phyloP scores from a whole-genome alignment of 257 asterid species.

The Perilla frutescens region DNA sequence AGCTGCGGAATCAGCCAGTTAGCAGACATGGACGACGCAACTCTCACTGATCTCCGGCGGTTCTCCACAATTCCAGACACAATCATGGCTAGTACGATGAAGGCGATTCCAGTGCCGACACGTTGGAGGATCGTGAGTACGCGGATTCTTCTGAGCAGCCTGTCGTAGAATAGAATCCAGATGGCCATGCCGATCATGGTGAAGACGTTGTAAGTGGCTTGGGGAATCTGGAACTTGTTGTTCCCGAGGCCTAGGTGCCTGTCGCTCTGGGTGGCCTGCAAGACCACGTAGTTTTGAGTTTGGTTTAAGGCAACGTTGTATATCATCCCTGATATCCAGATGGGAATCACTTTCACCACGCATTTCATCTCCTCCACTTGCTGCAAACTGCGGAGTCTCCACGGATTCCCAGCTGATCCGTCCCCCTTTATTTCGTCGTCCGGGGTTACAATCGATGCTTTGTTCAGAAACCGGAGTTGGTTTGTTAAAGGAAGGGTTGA shows the following conservation, averaged over 20 bases:
- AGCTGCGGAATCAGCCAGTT: conserved; percentile 78
- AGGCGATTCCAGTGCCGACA: conserved; percentile 63
- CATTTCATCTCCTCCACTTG: conserved; percentile 83
- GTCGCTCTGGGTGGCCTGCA: conserved; percentile 78
- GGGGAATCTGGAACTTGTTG: conserved; percentile 63
- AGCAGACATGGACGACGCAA: conserved; percentile 69
- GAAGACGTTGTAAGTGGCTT: conserved; percentile 70
- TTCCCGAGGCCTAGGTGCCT: conserved; percentile 65
- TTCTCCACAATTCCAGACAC: conserved; percentile 60
- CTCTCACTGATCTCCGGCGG: conserved; percentile 42
- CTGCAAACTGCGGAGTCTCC: conserved; percentile 69
- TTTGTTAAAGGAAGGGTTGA: conserved; percentile 58
- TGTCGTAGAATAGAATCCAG: conserved; percentile 69
- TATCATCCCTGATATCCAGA: conserved; percentile 61
- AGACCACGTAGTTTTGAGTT: conserved; percentile 65
- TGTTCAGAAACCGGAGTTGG: conserved; percentile 72
- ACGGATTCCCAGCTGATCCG: conserved; percentile 62
- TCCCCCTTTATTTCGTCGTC: conserved; percentile 53
- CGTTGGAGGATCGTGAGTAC: conserved; percentile 66
- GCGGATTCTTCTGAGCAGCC: conserved; percentile 49
- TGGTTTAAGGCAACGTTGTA: conserved; percentile 52
- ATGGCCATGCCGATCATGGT: conserved; percentile 63
- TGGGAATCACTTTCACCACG: conserved; percentile 60
- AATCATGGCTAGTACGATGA: conserved; percentile 47
- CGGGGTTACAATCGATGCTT: conserved; percentile 66